A percentile compares a stretch with the other conserved stretches of the same genome.
Conservation (phyloP, 1,284 basidiomycete species). For the Laetiporus sulphureus region DNA sequence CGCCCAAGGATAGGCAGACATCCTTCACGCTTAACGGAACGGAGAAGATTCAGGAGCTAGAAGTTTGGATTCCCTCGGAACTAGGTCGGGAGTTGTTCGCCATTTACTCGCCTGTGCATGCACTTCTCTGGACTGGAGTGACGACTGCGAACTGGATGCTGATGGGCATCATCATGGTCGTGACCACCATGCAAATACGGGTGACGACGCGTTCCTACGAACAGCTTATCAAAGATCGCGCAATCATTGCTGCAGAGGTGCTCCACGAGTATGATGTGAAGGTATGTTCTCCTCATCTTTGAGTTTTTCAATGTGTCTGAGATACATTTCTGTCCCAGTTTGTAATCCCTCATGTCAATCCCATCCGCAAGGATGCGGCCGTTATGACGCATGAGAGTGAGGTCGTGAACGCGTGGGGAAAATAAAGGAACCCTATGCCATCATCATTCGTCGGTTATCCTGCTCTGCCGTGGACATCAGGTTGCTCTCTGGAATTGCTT, state of each 20-base stretch:
- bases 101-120: conserved; percentile 73
- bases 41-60: conserved; percentile 57
- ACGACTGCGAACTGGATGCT: conserved; percentile 69
- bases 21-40: conserved; percentile 22
- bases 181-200: conserved; percentile 50
- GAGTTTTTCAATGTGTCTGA: conserved; percentile 5
- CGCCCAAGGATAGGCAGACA: conserved; percentile 37
- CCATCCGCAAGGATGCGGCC: conserved; percentile 65
- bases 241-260: conserved; percentile 72
- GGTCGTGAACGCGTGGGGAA: conserved; percentile 36
- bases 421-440: no score
- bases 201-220: conserved; percentile 51
- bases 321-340: conserved; percentile 41
- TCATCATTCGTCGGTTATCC: no score
- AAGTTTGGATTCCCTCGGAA: conserved; percentile 73
- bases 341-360: conserved; percentile 74
- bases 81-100: conserved; percentile 63
- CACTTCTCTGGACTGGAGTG: conserved; percentile 65
- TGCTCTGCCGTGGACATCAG: no score
- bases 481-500: no score
- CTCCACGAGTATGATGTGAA: conserved; percentile 83
- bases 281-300: conserved; percentile 28
- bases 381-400: conserved; percentile 85
- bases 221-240: conserved; percentile 65
- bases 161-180: conserved; percentile 57